Base-by-base conservation (phyloP, 148 eudicot genomes). In the Oxyria digyna region DNA sequence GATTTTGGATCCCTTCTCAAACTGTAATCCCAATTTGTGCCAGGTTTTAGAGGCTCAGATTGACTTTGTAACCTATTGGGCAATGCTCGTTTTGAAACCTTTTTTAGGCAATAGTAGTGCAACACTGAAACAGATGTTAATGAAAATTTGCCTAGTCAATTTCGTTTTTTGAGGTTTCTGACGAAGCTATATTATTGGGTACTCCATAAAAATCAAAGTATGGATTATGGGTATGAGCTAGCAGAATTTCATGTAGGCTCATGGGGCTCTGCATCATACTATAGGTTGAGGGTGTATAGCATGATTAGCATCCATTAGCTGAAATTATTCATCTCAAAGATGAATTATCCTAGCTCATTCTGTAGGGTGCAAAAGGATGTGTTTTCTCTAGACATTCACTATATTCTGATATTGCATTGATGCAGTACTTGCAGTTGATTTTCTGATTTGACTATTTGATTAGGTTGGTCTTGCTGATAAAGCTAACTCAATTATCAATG, bases 381-480 rank as follows among this genome's bases (percentile, higher is more conserved):
- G 31, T 24, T 45, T 45, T 45, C 50, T 24, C 62, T 15, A 12
- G 24, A 21, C 62, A 24, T 65, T 17, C 14, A 23, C 21, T 21
- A 50, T 66, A 3, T 21, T 45, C 49, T 35, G 5, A 35, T 41
- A 52, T 26, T 67, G 54, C 31, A 38, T 29, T 31, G 37, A 29
- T 59, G 20, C 21, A 27, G 29, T 31, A 59, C 38, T 59, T 15
- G 14, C 37, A 59, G 65, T 38, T 59, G 65, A 59, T 59, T 59
- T 35, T 6, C 27, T 35, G 9, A 17, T 42, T 38, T 11, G 49
- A 55, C 17, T 73, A 17, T 76, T 67, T 59, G 37, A 62, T 64
- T 73, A 93, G 98, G 98, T 95, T 75, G 99, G 99, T 55, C 80
- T 95, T 86, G 87, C 88, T 43, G 99, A 95, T 79, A 95, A 95